A percentile compares a stretch with the other conserved stretches of the same genome.
phyloP scores from a whole-genome alignment of 768 basidiomycete genomes.

The Xerocomus brunneocitrinus region DNA sequence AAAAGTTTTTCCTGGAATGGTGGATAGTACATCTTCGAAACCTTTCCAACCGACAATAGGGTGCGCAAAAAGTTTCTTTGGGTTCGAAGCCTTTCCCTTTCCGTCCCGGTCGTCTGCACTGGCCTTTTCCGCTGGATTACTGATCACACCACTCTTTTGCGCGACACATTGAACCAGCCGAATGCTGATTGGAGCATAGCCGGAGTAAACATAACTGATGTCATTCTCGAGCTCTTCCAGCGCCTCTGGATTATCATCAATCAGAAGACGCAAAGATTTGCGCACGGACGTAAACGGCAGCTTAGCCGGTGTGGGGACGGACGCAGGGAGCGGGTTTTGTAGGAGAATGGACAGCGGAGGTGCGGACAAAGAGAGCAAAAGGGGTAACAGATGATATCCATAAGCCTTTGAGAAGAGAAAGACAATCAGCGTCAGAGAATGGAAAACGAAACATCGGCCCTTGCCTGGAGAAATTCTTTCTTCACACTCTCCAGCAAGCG shows the following conservation, averaged over 20 bases:
- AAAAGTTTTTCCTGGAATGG: constrained; percentile 81
- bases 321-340: constrained; percentile 61
- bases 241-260: constrained; percentile 78
- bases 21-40: constrained; percentile 83
- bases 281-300: constrained; percentile 70
- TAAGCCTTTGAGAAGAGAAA: constrained; percentile 48
- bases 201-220: constrained; percentile 94
- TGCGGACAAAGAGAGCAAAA: constrained; percentile 59
- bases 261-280: constrained; percentile 85
- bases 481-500: constrained; percentile 86
- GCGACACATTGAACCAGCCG: constrained; percentile 90
- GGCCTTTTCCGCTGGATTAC: constrained; percentile 63
- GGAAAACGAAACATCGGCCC: constrained; percentile 3
- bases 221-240: constrained; percentile 86
- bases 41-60: constrained; percentile 96
- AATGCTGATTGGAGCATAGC: constrained; percentile 90
- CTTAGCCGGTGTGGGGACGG: constrained; percentile 46
- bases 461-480: constrained; percentile 82
- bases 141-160: constrained; percentile 86
- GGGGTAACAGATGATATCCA: constrained; percentile 67
- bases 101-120: constrained; percentile 36
- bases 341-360: constrained; percentile 66
- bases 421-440: constrained; percentile 18
- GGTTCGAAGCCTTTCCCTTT: constrained; percentile 34
- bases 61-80: constrained; percentile 72